Evolutionary conservation across 331 rosid genomes (phyloP).

Genomic region (Malus hybrid): DNA sequence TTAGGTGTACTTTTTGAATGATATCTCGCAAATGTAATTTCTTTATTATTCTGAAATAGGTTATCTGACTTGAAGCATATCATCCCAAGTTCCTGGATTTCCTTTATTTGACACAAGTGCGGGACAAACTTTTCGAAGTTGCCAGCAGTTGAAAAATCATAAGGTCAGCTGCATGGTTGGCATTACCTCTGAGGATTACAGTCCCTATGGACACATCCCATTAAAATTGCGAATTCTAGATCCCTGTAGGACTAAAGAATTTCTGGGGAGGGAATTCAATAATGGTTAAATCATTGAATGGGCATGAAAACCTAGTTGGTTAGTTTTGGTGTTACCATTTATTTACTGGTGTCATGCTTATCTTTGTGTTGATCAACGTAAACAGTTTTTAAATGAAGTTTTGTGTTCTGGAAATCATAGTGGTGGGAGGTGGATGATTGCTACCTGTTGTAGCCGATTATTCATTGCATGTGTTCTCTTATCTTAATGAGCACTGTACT

Average conservation of each 20-base stretch:
- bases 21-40: not conserved
- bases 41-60: not conserved
- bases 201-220: not conserved
- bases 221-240: not conserved
- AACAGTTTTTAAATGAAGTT: not conserved
- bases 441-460: not conserved
- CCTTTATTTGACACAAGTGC: not conserved
- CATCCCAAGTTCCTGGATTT: not conserved
- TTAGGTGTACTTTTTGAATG: not conserved
- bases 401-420: not conserved
- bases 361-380: not conserved
- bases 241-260: not conserved
- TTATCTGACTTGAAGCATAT: not conserved
- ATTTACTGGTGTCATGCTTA: not conserved
- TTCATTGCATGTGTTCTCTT: not conserved
- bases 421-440: not conserved
- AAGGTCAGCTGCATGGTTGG: not conserved
- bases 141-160: not conserved
- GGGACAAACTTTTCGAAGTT: not conserved
- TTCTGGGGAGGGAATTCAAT: not conserved
- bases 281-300: not conserved
- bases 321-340: not conserved
- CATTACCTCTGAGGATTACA: not conserved
- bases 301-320: not conserved
- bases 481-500: not conserved